Percentiles rank a stretch among this genome's conserved stretches.
Evolutionary conservation across 2,329 filamentous ascomycete genomes (phyloP).

Genomic region (Huntiella abstrusa): DNA sequence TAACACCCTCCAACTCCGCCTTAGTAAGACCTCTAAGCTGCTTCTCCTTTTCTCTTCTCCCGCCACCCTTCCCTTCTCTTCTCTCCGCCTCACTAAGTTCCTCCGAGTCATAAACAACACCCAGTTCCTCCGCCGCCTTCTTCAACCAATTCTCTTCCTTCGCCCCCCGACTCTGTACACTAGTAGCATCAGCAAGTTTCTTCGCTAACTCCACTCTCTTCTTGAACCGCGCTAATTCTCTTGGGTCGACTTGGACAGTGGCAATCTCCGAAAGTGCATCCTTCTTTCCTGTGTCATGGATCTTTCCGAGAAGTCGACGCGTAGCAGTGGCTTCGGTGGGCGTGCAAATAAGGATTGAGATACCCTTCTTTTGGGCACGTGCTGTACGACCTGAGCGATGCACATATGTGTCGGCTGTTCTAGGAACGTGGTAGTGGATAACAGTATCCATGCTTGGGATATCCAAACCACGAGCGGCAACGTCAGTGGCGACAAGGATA

Average conservation of each 20-base stretch:
- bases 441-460: conserved; percentile 80
- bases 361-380: conserved; percentile 56
- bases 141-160: conserved; percentile 73
- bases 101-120: conserved; percentile 83
- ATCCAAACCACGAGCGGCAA: conserved; percentile 82
- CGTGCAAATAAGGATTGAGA: conserved; percentile 73
- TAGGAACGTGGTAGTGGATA: conserved; percentile 87
- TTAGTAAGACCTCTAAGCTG: conserved; percentile 50
- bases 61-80: conserved; percentile 48
- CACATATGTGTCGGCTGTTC: conserved; percentile 81
- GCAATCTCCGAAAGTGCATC: conserved; percentile 36
- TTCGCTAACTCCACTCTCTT: conserved; percentile 68
- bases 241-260: conserved; percentile 67
- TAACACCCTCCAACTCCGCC: conserved; percentile 49
- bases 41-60: conserved; percentile 56
- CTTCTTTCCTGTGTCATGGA: conserved; percentile 49
- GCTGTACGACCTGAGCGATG: conserved; percentile 90
- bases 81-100: conserved; percentile 71
- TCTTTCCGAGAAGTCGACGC: conserved; percentile 66
- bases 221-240: conserved; percentile 56
- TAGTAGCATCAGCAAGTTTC: conserved; percentile 59
- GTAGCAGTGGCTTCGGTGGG: conserved; percentile 83
- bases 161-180: conserved; percentile 73
- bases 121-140: conserved; percentile 74
- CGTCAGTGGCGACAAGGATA: conserved; percentile 81